Evolutionary conservation across 2,329 filamentous ascomycete species (phyloP).

Genomic region (Elsinoe perseae): DNA sequence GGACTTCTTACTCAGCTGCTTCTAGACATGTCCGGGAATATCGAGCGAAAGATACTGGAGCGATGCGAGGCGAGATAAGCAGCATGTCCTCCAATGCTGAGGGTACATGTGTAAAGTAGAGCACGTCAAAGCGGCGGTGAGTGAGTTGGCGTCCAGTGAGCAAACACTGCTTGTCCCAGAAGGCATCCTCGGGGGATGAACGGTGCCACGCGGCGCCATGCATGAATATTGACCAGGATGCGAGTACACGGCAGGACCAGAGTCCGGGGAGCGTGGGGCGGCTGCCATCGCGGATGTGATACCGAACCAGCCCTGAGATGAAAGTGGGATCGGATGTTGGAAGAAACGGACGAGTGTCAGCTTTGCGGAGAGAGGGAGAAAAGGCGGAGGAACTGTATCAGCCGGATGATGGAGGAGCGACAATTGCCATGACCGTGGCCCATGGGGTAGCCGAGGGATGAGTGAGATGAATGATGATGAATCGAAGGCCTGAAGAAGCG

Average conservation of each 20-base stretch:
- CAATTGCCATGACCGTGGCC: no score
- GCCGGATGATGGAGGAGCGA: not conserved
- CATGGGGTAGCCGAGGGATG: not conserved
- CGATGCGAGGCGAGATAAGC: not conserved
- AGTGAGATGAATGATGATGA: not conserved
- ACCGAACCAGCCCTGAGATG: constrained; percentile 7
- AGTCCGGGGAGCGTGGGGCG: constrained; percentile 5
- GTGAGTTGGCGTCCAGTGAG: not conserved
- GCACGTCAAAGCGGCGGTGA: constrained; percentile 10
- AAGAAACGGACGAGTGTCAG: not conserved
- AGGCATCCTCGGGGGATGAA: not conserved
- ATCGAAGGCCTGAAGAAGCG: constrained; percentile 5
- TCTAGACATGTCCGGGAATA: not conserved
- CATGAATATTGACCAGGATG: not conserved
- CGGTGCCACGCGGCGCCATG: constrained; percentile 4
- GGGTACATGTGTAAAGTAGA: not conserved
- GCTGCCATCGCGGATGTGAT: not conserved
- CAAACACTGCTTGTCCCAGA: not conserved
- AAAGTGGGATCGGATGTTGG: not conserved
- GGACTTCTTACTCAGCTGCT: not conserved
- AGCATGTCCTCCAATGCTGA: not conserved
- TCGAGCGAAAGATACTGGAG: not conserved
- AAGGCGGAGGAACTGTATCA: constrained; percentile 2
- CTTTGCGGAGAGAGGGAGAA: not conserved
- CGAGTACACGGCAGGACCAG: not conserved